Evolutionary conservation across 2,329 filamentous ascomycete species (phyloP), one percentile per base, ranked within the genome.

Genomic region (Xylaria multiplex): DNA sequence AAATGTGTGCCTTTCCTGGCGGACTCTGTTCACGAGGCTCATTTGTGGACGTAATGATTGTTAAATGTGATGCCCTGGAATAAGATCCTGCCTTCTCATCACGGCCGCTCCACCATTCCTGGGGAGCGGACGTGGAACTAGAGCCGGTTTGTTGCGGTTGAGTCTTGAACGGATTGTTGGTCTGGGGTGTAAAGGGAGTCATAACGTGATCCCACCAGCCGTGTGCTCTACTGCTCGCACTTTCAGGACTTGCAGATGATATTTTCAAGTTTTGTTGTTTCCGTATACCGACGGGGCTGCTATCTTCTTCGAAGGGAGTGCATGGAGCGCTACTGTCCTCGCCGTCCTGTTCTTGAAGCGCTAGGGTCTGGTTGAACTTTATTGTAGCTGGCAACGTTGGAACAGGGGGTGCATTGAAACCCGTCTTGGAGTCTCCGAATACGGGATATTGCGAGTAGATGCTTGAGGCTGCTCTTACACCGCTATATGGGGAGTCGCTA

Each of bases 141-240:
- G 66, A 59, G 3, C 67, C 70, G 6, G 69, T 64, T 59, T 60
- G 74, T 77, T 56, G 76, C 63, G 71, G 73, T 78, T 53, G 72
- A 45, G 79, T 78, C 53, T 78, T 80, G 53, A 81, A 79, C 24
- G 84, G 82, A 43, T 82, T 83, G 32, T 81, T 83, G 14, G 78
- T 72, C 71, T 83, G 73, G 35, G 85, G 82, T 16, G 79, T 72
- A 72, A 93, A 93, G 0, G 91, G 91, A 1, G 91, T 91, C 7
- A 86, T 89, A 62, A 93, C 87, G 70, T 91, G 84, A 72, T 92
- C 91, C 91, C 91, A 93, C 91, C 91, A 93, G 22, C 91, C 91
- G 66, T 84, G 83, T 30, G 89, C 90, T 62, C 83, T 84, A 11
- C 86, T 84, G 48, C 82, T 84, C 32, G 85, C 86, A 46, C 85